phyloP scores from a whole-genome alignment of 2,329 filamentous ascomycete species.

The Myotisia sp. region DNA sequence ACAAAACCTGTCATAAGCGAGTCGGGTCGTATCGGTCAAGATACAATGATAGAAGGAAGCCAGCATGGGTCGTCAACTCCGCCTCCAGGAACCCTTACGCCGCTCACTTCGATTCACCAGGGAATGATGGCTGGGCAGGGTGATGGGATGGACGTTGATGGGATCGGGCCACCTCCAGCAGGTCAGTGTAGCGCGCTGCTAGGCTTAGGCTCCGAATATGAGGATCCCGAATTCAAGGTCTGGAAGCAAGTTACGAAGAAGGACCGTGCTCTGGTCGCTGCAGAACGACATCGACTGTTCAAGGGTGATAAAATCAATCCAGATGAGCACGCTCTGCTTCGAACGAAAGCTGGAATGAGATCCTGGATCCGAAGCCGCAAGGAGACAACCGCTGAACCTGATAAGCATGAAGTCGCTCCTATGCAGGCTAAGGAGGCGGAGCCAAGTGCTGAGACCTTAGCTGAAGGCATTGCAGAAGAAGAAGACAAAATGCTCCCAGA shows the following conservation, averaged over 20 bases:
- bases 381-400: slow-evolving; percentile 43
- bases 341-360: slow-evolving; percentile 78
- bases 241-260: slow-evolving; percentile 99
- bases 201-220: slow-evolving; percentile 64
- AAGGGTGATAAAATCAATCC: slow-evolving; percentile 68
- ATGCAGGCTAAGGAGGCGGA: slow-evolving; percentile 33
- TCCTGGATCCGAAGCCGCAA: slow-evolving; percentile 70
- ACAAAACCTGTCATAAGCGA: slow-evolving; percentile 25
- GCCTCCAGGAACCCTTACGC: slow-evolving; percentile 62
- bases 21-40: slow-evolving; percentile 51
- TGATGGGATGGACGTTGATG: slow-evolving; percentile 80
- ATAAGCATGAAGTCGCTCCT: slow-evolving; percentile 28
- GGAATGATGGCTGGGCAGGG: slow-evolving; percentile 47
- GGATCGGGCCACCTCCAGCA: slow-evolving; percentile 49
- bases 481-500: slow-evolving; percentile 76
- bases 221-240: slow-evolving; percentile 82
- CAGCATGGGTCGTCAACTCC: slow-evolving; percentile 76
- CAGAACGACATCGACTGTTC: slow-evolving; percentile 76
- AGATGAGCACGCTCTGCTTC: slow-evolving; percentile 74
- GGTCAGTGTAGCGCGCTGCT: slow-evolving; percentile 52
- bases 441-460: slow-evolving; percentile 58
- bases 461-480: slow-evolving; percentile 87
- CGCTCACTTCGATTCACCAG: slow-evolving; percentile 54
- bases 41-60: slow-evolving; percentile 57
- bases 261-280: slow-evolving; percentile 71